phyloP scores from a whole-genome alignment of 805 yeast genomes.

The Kazachstania bromeliacearum region DNA sequence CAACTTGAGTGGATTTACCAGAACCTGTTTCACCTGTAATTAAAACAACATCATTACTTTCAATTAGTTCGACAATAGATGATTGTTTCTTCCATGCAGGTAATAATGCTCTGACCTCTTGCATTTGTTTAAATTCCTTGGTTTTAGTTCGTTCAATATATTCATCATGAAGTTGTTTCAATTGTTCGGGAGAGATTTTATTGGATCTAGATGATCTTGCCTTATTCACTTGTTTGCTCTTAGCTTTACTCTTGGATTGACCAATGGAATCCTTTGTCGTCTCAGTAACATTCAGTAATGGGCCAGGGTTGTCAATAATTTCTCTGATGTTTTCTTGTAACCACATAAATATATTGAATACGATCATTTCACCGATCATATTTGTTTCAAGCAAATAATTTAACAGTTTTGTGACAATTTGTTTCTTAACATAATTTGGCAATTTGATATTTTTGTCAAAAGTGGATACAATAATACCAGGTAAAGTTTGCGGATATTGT shows the following conservation, averaged over 20 bases:
- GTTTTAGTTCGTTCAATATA: slow-evolving; percentile 30
- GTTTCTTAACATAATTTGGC: slow-evolving; percentile 60
- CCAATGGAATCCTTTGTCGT: slow-evolving; percentile 6
- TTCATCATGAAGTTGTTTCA: slow-evolving; percentile 28
- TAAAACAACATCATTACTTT: slow-evolving; percentile 52
- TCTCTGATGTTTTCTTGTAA: slow-evolving; percentile 49
- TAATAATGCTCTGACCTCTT: slow-evolving; percentile 41
- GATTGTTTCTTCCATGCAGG: slow-evolving; percentile 79
- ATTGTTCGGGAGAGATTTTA: slow-evolving; percentile 24
- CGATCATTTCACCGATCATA: slow-evolving; percentile 58
- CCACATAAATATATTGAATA: slow-evolving; percentile 70
- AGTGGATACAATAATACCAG: slow-evolving; percentile 55
- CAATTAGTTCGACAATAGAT: slow-evolving; percentile 47
- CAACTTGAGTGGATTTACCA: slow-evolving; percentile 92
- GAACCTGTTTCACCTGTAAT: slow-evolving; percentile 97
- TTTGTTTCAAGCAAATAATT: slow-evolving; percentile 34
- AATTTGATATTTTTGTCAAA: slow-evolving; percentile 38
- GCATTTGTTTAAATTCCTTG: slow-evolving; percentile 32
- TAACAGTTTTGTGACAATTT: slow-evolving; percentile 42
- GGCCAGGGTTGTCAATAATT: slow-evolving; percentile 68
- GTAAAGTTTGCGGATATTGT: slow-evolving; percentile 55
- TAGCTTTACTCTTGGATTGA: background rate
- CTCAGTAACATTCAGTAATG: too few species aligned
- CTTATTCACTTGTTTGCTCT: slow-evolving; percentile 5
- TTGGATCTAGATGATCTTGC: slow-evolving; percentile 7